Evolutionary conservation across 2,329 filamentous ascomycete genomes (phyloP).

Genomic region (Bipolaris cookei): DNA sequence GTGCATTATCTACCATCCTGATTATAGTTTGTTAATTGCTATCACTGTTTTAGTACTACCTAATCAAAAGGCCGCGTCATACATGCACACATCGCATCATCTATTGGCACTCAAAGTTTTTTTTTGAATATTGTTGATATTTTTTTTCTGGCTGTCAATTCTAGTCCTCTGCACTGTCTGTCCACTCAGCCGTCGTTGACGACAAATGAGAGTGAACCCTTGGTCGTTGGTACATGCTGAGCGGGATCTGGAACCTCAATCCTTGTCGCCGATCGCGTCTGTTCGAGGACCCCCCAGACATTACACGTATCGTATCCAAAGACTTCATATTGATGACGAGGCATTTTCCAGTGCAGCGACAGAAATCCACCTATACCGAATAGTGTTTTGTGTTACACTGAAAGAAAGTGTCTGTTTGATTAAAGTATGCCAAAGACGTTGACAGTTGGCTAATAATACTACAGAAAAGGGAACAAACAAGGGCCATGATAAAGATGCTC

Average conservation of each 20-base stretch:
- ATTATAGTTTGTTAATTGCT: no score
- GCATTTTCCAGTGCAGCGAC: conserved; percentile 1
- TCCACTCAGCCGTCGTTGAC: not conserved
- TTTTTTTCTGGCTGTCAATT: conserved; percentile 13
- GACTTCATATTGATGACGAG: not conserved
- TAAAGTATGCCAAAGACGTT: conserved; percentile 24
- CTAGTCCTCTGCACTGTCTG: not conserved
- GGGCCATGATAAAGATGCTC: conserved; percentile 44
- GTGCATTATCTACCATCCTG: no score
- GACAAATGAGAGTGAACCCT: not conserved
- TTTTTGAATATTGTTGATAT: conserved; percentile 4
- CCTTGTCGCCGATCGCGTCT: not conserved
- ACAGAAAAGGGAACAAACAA: conserved; percentile 14
- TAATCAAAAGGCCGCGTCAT: not conserved
- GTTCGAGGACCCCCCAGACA: not conserved
- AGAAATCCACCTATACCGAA: conserved; percentile 44
- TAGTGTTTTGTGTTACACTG: conserved; percentile 32
- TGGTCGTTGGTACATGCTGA: not conserved
- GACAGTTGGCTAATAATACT: conserved; percentile 16
- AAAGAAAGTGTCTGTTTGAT: conserved; percentile 27
- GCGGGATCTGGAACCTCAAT: conserved; percentile 1
- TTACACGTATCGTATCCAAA: not conserved
- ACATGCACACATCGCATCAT: not conserved
- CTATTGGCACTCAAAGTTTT: not conserved
- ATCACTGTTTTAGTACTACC: no score